Evolutionary conservation across 768 basidiomycete species (phyloP).

Genomic region (Macrolepiota dolichaula): DNA sequence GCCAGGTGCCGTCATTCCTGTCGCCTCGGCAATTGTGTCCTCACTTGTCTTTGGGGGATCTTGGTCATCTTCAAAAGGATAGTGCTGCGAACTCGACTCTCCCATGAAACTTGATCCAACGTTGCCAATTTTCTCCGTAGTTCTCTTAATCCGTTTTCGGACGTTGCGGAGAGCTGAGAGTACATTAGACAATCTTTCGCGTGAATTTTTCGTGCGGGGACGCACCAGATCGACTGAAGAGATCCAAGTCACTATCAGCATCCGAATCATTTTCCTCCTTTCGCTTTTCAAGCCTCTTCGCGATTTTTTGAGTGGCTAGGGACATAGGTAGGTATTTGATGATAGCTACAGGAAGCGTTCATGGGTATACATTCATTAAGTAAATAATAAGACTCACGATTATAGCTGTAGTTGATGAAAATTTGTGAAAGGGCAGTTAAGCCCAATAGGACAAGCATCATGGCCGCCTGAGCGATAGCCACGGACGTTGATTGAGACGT

Average conservation of each 20-base stretch:
- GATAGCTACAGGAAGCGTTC: slow-evolving; percentile 34
- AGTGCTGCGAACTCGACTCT: slow-evolving; percentile 15
- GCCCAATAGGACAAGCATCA: slow-evolving; percentile 59
- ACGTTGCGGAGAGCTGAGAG: slow-evolving; percentile 31
- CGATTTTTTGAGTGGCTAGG: slow-evolving; percentile 55
- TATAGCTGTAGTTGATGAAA: slow-evolving; percentile 33
- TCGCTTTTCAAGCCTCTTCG: slow-evolving; percentile 34
- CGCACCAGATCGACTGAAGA: slow-evolving; percentile 35
- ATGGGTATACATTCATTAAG: not conserved
- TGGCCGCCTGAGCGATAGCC: slow-evolving; percentile 39
- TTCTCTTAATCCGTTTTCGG: slow-evolving; percentile 29
- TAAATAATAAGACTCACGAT: slow-evolving; percentile 28
- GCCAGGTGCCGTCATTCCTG: slow-evolving; percentile 11
- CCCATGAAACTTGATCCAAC: slow-evolving; percentile 27
- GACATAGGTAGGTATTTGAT: slow-evolving; percentile 57
- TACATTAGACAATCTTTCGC: not conserved
- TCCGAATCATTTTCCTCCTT: slow-evolving; percentile 22
- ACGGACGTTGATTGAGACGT: slow-evolving; percentile 28
- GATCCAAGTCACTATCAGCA: slow-evolving; percentile 28
- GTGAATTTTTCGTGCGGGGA: not conserved
- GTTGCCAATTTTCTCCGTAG: slow-evolving; percentile 23
- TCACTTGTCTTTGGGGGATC: slow-evolving; percentile 13
- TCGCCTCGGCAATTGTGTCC: slow-evolving; percentile 15
- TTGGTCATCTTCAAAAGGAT: slow-evolving; percentile 11
- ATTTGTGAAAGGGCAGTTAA: slow-evolving; percentile 46